phyloP scores from a whole-genome alignment of 371 early-diverging fungal genomes.

The Massospora cicadina region DNA sequence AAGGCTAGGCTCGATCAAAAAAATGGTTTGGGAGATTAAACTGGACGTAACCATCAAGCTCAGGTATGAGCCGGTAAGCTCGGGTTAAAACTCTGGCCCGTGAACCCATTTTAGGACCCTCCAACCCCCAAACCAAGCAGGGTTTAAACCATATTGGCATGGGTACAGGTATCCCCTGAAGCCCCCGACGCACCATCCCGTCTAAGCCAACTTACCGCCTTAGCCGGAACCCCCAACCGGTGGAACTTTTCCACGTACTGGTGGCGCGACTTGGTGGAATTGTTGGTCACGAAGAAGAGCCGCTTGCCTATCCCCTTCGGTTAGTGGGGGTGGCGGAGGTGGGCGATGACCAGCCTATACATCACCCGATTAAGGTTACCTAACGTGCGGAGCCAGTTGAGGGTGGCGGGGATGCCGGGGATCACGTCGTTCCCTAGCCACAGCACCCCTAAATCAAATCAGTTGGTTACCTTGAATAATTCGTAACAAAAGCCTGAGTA shows the following conservation, averaged over 20 bases:
- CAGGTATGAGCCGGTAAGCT: too few species aligned
- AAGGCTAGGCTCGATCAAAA: background rate
- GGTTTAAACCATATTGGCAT: too few species aligned
- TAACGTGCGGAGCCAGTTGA: conserved; percentile 21
- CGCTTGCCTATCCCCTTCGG: conserved; percentile 44
- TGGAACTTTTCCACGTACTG: conserved; percentile 66
- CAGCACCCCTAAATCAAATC: conserved; percentile 87
- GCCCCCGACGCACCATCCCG: too few species aligned
- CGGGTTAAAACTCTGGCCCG: too few species aligned
- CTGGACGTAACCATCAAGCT: too few species aligned
- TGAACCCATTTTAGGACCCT: too few species aligned
- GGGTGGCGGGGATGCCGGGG: conserved; percentile 42
- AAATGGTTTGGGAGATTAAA: too few species aligned
- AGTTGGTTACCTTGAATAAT: too few species aligned
- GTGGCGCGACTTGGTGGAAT: conserved; percentile 73
- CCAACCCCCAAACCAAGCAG: too few species aligned
- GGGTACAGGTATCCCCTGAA: too few species aligned
- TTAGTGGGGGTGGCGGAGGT: background rate
- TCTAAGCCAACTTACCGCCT: conserved; percentile 23
- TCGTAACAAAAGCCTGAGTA: too few species aligned
- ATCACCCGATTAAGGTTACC: conserved; percentile 8
- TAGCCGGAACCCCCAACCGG: conserved; percentile 52
- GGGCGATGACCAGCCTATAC: background rate
- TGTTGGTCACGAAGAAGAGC: conserved; percentile 89
- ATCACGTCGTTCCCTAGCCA: conserved; percentile 67